Evolutionary conservation across 805 yeast species (phyloP).

Genomic region (Candida nemodendra): DNA sequence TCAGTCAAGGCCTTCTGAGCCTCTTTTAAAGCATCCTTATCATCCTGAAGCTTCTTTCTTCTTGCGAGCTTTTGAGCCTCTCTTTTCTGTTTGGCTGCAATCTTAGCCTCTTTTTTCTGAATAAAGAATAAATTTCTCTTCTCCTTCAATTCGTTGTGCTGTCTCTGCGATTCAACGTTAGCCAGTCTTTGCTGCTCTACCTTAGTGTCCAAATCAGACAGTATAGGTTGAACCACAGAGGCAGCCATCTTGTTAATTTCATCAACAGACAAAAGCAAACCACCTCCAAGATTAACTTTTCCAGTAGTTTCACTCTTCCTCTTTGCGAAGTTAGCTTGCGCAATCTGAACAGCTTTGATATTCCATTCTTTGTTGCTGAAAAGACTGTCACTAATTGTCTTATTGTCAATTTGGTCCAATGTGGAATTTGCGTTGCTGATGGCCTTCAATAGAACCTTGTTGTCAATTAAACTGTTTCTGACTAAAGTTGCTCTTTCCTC

Average conservation of each 20-base stretch:
- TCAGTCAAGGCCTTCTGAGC: conserved; percentile 45
- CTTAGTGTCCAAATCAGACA: conserved; percentile 66
- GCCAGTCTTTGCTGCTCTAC: conserved; percentile 66
- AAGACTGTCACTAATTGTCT: conserved; percentile 23
- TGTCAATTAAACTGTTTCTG: conserved; percentile 39
- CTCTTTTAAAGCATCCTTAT: conserved; percentile 44
- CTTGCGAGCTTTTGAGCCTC: conserved; percentile 35
- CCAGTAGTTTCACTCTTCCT: conserved; percentile 46
- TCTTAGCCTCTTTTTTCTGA: conserved; percentile 39
- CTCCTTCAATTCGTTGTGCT: conserved; percentile 41
- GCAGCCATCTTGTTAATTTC: conserved; percentile 82
- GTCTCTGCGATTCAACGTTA: conserved; percentile 44
- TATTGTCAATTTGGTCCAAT: conserved; percentile 26
- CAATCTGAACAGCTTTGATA: conserved; percentile 72
- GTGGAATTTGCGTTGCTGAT: conserved; percentile 45
- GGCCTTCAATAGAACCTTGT: conserved; percentile 50
- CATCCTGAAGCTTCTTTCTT: conserved; percentile 47
- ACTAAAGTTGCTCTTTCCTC: conserved; percentile 38
- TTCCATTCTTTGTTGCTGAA: conserved; percentile 41
- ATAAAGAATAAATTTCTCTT: conserved; percentile 36
- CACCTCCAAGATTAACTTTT: conserved; percentile 83
- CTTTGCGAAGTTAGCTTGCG: conserved; percentile 63
- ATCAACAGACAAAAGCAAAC: conserved; percentile 67
- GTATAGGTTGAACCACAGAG: conserved; percentile 77
- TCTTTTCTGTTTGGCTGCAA: conserved; percentile 35